Evolutionary conservation across 306 rosid genomes (phyloP).

Genomic region (Trichosanthes truncata): DNA sequence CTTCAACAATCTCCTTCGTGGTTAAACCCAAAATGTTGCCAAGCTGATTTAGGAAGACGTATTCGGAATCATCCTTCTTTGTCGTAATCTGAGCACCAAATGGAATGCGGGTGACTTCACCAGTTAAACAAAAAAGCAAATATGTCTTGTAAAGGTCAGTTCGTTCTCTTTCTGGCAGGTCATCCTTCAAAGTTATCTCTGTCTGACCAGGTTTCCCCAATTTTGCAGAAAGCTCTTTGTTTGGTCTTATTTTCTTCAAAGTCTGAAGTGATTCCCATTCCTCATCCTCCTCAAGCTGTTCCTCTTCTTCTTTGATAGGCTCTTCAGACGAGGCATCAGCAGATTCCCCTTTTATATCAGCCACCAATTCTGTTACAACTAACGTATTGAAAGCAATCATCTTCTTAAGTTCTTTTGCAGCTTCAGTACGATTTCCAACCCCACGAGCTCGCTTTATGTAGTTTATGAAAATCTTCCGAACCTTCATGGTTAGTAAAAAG

Average conservation of each 20-base stretch:
- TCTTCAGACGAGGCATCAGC: slow-evolving; percentile 46
- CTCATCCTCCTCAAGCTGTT: slow-evolving; percentile 37
- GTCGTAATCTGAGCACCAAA: slow-evolving; percentile 73
- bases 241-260: slow-evolving; percentile 59
- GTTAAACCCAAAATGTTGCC: slow-evolving; percentile 81
- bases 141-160: slow-evolving; percentile 86
- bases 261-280: slow-evolving; percentile 78
- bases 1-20: slow-evolving; percentile 63
- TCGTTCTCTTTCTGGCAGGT: slow-evolving; percentile 76
- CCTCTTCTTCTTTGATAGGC: slow-evolving; percentile 41
- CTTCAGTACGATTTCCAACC: slow-evolving; percentile 61
- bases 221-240: slow-evolving; percentile 50
- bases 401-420: slow-evolving; percentile 90
- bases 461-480: slow-evolving; percentile 58
- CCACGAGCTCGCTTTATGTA: slow-evolving; percentile 76
- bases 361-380: slow-evolving; percentile 80
- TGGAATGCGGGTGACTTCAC: slow-evolving; percentile 69
- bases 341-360: slow-evolving; percentile 91
- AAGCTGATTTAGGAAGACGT: slow-evolving; percentile 65
- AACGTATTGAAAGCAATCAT: slow-evolving; percentile 85
- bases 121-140: slow-evolving; percentile 74
- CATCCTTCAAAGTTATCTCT: slow-evolving; percentile 87
- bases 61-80: slow-evolving; percentile 87
- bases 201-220: slow-evolving; percentile 88
- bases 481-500: slow-evolving; percentile 36